phyloP scores from a whole-genome alignment of 2,329 filamentous ascomycete species.

The Microcera coccophila region DNA sequence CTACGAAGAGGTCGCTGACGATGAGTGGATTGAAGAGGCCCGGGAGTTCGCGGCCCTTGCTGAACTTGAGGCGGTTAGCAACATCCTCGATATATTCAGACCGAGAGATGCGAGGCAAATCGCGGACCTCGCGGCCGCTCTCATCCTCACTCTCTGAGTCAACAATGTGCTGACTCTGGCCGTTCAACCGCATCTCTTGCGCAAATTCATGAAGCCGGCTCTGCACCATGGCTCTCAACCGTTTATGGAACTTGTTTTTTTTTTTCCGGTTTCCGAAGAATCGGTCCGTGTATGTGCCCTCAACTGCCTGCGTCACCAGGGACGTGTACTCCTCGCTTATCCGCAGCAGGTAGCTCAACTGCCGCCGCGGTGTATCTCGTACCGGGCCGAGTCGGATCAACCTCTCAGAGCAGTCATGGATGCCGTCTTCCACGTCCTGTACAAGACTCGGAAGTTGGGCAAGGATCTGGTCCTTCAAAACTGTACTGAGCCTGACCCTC shows the following conservation, averaged over 20 bases:
- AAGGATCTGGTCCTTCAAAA: constrained; percentile 30
- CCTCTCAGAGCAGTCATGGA: constrained; percentile 17
- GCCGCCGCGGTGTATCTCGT: constrained; percentile 18
- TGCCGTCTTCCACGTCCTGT: constrained; percentile 26
- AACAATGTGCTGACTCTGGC: constrained; percentile 14
- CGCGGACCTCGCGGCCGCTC: not conserved
- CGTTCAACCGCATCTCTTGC: constrained; percentile 20
- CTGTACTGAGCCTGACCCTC: constrained; percentile 24
- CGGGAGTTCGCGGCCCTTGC: constrained; percentile 52
- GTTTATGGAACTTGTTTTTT: constrained; percentile 13
- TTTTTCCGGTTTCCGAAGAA: constrained; percentile 27
- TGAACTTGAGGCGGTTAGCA: constrained; percentile 34
- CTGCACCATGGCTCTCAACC: constrained; percentile 26
- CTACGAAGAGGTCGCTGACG: constrained; percentile 52
- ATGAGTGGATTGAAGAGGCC: constrained; percentile 56
- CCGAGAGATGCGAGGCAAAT: constrained; percentile 9
- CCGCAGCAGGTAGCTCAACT: constrained; percentile 24
- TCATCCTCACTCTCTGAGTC: constrained; percentile 10
- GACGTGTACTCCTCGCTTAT: constrained; percentile 22
- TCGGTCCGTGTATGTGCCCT: constrained; percentile 28
- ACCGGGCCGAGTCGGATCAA: constrained; percentile 24
- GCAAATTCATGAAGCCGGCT: constrained; percentile 21
- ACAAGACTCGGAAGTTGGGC: constrained; percentile 30
- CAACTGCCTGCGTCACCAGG: constrained; percentile 25
- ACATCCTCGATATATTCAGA: constrained; percentile 40